Conservation (phyloP, 106 monocot species). For the Gastrodia elata region DNA sequence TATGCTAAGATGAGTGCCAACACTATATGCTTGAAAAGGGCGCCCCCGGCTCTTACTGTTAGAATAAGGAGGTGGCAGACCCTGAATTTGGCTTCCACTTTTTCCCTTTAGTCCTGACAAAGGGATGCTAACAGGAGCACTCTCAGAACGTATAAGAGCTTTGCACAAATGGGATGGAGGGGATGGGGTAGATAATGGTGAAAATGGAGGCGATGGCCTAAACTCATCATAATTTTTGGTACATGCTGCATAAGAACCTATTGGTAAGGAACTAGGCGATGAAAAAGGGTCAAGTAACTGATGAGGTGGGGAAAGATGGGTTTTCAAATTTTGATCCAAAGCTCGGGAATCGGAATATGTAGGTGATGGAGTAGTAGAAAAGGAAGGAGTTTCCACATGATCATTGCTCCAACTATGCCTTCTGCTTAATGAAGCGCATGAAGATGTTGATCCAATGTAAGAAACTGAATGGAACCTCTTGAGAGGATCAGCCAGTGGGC, state of each 20-base stretch:
- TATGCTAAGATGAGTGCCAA: slow-evolving; percentile 16
- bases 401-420: slow-evolving; percentile 70
- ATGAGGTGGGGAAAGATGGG: slow-evolving; percentile 1
- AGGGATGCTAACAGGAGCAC: slow-evolving; percentile 48
- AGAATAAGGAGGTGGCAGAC: slow-evolving; percentile 22
- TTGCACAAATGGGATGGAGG: slow-evolving; percentile 23
- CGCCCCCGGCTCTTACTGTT: slow-evolving; percentile 14
- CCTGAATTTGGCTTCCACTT: slow-evolving; percentile 13
- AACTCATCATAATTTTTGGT: slow-evolving; percentile 36
- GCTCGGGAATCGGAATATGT: slow-evolving; percentile 16
- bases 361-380: slow-evolving; percentile 23
- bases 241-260: slow-evolving; percentile 6
- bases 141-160: slow-evolving; percentile 41
- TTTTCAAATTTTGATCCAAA: background rate
- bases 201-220: slow-evolving; percentile 41
- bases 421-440: slow-evolving; percentile 27
- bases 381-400: slow-evolving; percentile 24
- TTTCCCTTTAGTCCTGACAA: slow-evolving; percentile 1
- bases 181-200: slow-evolving; percentile 42
- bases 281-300: slow-evolving; percentile 10
- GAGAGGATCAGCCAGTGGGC: slow-evolving; percentile 64
- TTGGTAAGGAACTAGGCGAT: slow-evolving; percentile 7
- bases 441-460: slow-evolving; percentile 17
- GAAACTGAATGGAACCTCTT: slow-evolving; percentile 58
- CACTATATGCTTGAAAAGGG: slow-evolving; percentile 11